Evolutionary conservation across 345 rosid genomes (phyloP), one percentile per base, ranked within the genome.

Genomic region (Pseudoturritis turrita): DNA sequence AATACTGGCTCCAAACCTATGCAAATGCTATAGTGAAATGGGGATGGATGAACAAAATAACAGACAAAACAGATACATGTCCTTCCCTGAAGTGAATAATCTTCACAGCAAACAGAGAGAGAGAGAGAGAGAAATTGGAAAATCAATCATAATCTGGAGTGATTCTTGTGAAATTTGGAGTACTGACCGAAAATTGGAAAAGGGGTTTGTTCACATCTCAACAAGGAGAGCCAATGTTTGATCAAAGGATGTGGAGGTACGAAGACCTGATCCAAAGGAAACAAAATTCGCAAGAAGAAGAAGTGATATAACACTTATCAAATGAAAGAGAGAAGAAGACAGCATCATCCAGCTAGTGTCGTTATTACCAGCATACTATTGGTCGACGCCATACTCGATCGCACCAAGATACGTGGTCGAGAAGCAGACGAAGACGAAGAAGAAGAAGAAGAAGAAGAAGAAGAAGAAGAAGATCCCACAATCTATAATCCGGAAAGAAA

Each of bases 221-320:
- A 41, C 0, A 67, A 9, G 2, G 78, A 74, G 31, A 74, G 73
- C 68, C 73, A 74, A 13, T 74, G 78, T 41, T 74, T 74, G 37
- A 74, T 59, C 49, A 74, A 59, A 58, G 68, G 62, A 67, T 60
- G 68, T 3, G 78, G 73, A 67, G 73, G 61, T 22, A 74, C 68
- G 0, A 67, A 67, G 14, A 66, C 68, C 78, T 74, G 56, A 41
- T 10, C 35, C 45, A 62, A 7, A 52, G 0, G 12, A n/a, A 9
- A 1, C 7, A 33, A n/a, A 46, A 14, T 41, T 41, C 33, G 36
- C 9, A 9, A n/a, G 4, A n/a, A n/a, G n/a, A n/a, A n/a, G n/a
- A n/a, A n/a, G 4, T 67, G 19, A 49, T 0, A 65, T 10, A 11
- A 3, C 14, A 70, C 10, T 62, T 39, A n/a, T n/a, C 26, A 10